A percentile compares a stretch with the other conserved stretches of the same genome.
phyloP scores from a whole-genome alignment of 495 filamentous ascomycete genomes.

The Astrocystis sublimbata region DNA sequence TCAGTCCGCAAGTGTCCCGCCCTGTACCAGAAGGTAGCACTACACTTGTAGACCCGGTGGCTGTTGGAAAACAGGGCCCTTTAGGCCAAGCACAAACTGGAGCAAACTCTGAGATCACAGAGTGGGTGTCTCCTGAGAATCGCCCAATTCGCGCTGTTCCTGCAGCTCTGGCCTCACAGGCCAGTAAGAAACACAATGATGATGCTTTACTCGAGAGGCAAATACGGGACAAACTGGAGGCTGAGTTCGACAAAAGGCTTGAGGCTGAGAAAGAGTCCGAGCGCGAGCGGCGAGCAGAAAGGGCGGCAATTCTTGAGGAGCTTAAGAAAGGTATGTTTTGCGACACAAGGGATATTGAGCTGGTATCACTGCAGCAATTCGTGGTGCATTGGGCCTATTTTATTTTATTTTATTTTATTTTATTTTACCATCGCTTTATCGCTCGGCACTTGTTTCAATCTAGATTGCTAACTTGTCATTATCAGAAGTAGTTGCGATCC shows the following conservation, averaged over 20 bases:
- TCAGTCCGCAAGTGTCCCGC: not conserved
- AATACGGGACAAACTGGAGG: constrained; percentile 1
- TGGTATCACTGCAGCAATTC: too few species aligned
- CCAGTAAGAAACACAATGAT: not conserved
- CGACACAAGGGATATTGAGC: not conserved
- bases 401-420: too few species aligned
- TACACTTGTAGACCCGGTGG: not conserved
- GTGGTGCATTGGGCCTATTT: too few species aligned
- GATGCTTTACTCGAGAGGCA: not conserved
- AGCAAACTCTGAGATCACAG: not conserved
- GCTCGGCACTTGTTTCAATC: not conserved
- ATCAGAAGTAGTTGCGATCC: constrained; percentile 8
- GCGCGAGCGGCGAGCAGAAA: constrained; percentile 5
- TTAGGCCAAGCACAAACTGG: not conserved
- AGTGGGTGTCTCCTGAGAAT: not conserved
- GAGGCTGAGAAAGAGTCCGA: constrained; percentile 4
- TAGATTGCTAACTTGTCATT: not conserved
- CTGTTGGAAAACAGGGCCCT: not conserved
- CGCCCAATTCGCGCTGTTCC: not conserved
- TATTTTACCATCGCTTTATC: not conserved
- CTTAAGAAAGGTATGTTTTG: constrained; percentile 12
- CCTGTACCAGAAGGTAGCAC: not conserved
- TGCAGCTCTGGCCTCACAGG: not conserved
- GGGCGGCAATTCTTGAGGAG: constrained; percentile 3
- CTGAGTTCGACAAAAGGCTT: constrained; percentile 7